Evolutionary conservation across 1,139 yeast genomes (phyloP), one percentile per base, ranked within the genome.

Genomic region (Protomyces inouyei): DNA sequence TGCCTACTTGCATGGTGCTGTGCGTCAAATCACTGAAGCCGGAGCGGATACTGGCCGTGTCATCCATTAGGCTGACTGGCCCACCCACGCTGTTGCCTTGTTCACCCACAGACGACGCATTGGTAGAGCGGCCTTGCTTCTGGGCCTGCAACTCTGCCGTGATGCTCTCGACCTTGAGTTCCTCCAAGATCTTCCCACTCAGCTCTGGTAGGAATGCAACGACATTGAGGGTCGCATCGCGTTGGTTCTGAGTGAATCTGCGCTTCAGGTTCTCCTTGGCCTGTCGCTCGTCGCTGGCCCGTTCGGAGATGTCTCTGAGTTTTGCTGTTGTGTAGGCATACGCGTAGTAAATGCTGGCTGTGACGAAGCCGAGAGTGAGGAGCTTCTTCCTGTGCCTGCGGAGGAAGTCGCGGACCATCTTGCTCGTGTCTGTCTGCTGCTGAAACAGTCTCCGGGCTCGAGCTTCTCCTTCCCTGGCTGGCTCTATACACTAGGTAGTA

Each of bases 221-320:
- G 66, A 92, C 84, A 0, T 98, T 92, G 76, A 85, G 85, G 65
- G 88, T 82, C 60, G 97, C 89, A 76, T 93, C 98, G 71, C 86
- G 87, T 73, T 92, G 98, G 23, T 97, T 93, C 77, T 91, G 97
- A 64, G 87, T 85, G 72, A 91, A 93, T 67, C 96, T 77, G 18
- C 79, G 72, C 59, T 78, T 76, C 55, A 78, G 71, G 66, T 88
- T 95, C 72, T 89, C 96, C 71, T 86, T 84, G 61, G 91, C 86
- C 67, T 86, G 83, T 65, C 87, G 82, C 75, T 90, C 95, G 70
- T 88, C 88, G 66, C 83, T 81, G 66, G 90, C 76, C 57, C 86
- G 80, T 69, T 85, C 83, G 73, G 87, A 92, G 70, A 87, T 82
- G 73, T 86, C 85, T 63, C 81, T 77, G 68, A 89, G 78, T 74